These are phyloP conservation scores for Leonotis leonurus DNA, from an alignment of 257 asterid species.

Conservation along the genomic window DNA sequence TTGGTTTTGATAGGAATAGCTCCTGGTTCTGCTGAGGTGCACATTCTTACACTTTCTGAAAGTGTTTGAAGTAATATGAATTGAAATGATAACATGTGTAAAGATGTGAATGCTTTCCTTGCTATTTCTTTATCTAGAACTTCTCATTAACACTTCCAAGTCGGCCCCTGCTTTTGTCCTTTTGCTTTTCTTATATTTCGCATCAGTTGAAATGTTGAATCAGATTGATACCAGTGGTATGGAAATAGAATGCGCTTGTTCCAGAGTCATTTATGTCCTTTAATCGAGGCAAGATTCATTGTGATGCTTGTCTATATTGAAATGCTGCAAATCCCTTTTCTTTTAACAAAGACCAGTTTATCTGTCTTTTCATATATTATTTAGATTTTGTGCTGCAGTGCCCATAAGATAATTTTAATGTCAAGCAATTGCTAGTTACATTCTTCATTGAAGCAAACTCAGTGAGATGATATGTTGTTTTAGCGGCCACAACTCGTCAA, in stretches of 20 bases:
- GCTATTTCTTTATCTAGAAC: neutral
- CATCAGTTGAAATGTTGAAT: too few species aligned
- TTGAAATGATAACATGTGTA: neutral
- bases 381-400: constrained; percentile 2
- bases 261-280: too few species aligned
- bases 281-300: too few species aligned
- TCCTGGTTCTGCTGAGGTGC: constrained; percentile 90
- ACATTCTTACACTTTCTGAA: constrained; percentile 2
- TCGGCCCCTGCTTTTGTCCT: too few species aligned
- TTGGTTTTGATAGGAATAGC: constrained; percentile 91
- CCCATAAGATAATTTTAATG: neutral
- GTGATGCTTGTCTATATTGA: too few species aligned
- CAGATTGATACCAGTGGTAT: too few species aligned
- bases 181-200: neutral
- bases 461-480: constrained; percentile 8
- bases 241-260: too few species aligned
- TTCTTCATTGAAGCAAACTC: constrained; percentile 6
- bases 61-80: neutral
- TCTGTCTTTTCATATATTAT: too few species aligned
- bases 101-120: neutral
- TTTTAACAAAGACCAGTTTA: too few species aligned
- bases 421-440: neutral
- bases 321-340: too few species aligned
- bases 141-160: too few species aligned
- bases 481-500: constrained; percentile 94